Percentiles rank a stretch among this genome's conserved stretches.
These are phyloP conservation scores for Capsaspora owczarzaki DNA, from an alignment of 78 protist species.

Conservation along the genomic window DNA sequence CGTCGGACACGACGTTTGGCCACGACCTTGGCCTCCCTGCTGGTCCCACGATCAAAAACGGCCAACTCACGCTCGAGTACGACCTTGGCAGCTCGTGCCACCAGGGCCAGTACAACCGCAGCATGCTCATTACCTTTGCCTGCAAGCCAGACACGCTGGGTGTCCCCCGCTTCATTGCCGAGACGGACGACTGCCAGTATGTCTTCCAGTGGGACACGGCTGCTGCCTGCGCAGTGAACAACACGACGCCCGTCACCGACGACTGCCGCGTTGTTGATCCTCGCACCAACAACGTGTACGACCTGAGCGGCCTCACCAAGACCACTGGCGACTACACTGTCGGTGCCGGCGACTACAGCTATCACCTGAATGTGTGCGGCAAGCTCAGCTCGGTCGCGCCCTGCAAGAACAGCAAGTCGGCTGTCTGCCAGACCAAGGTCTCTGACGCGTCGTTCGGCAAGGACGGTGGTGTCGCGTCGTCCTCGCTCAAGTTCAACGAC, in stretches of 20 bases:
- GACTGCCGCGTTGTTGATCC: neutral
- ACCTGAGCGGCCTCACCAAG: neutral
- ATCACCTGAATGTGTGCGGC: neutral
- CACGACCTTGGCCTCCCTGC: neutral
- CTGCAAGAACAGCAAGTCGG: too few relatives aligned
- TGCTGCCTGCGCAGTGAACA: neutral
- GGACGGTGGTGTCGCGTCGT: neutral
- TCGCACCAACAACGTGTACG: neutral
- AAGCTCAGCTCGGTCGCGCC: too few relatives aligned
- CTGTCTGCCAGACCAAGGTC: too few relatives aligned
- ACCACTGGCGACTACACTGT: neutral
- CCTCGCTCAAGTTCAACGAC: neutral
- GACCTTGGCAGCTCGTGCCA: neutral
- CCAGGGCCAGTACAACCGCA: neutral
- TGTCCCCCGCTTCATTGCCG: neutral
- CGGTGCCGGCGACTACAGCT: neutral
- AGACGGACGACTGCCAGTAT: neutral
- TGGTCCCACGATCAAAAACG: neutral
- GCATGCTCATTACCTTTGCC: neutral
- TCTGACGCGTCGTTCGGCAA: neutral
- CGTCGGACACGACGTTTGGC: too few relatives aligned
- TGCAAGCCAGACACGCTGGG: neutral
- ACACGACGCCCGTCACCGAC: neutral
- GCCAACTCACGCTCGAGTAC: neutral
- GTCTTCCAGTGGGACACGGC: neutral